Percentiles rank a stretch among this genome's conserved stretches.
Conservation (phyloP, 306 rosid genomes). For the Erythrophleum fordii region DNA sequence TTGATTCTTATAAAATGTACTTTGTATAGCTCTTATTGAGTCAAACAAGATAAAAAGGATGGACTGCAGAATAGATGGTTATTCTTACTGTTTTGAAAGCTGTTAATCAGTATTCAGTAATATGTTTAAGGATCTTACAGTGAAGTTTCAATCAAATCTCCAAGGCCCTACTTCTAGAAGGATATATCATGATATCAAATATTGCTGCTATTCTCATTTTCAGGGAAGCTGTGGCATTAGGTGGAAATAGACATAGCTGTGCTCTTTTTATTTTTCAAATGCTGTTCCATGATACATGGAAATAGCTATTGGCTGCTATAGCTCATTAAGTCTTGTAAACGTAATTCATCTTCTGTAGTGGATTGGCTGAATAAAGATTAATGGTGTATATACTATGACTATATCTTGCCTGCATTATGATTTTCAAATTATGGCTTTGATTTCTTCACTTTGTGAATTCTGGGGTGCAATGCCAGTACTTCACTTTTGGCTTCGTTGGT, state of each 20-base stretch:
- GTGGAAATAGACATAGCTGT: neutral
- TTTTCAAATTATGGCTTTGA: neutral
- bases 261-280: neutral
- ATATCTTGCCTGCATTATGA: neutral
- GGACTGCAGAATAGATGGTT: neutral
- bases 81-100: neutral
- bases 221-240: neutral
- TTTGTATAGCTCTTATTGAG: neutral
- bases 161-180: neutral
- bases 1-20: neutral
- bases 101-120: neutral
- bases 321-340: neutral
- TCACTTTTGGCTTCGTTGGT: neutral
- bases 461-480: neutral
- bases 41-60: neutral
- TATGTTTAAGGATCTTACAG: neutral
- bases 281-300: neutral
- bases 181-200: neutral
- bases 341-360: neutral
- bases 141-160: neutral
- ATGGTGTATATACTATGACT: neutral
- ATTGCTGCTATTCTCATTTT: constrained; percentile 3
- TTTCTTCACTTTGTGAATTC: constrained; percentile 6
- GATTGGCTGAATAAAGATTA: neutral
- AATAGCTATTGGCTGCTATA: neutral